A percentile compares a stretch with the other conserved stretches of the same genome.
Conservation (phyloP, 805 yeast genomes). For the Spencermartinsiella europaea region DNA sequence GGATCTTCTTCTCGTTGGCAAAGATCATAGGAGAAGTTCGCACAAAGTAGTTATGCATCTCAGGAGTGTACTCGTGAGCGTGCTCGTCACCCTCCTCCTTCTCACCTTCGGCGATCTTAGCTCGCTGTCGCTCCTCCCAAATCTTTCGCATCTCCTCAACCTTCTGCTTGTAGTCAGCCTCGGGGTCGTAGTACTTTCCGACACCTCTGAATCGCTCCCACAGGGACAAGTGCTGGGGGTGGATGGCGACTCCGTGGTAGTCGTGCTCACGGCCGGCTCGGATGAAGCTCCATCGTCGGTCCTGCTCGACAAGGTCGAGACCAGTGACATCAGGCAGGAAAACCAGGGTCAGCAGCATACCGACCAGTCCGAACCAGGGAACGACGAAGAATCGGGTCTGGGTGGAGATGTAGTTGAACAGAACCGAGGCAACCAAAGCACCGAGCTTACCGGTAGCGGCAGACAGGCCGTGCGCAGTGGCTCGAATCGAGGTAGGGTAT, state of each 20-base stretch:
- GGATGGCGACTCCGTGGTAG: conserved; percentile 37
- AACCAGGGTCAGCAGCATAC: conserved; percentile 31
- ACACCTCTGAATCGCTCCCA: conserved; percentile 34
- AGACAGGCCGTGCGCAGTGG: conserved; percentile 61
- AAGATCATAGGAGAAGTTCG: conserved; percentile 33
- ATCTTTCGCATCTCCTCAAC: conserved; percentile 34
- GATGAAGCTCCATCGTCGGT: conserved; percentile 34
- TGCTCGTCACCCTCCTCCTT: conserved; percentile 17
- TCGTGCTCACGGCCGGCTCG: conserved; percentile 32
- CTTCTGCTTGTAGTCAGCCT: conserved; percentile 35
- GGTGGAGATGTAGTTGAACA: conserved; percentile 33
- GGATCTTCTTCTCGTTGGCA: conserved; percentile 22
- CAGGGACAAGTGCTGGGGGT: conserved; percentile 32
- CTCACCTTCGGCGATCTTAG: conserved; percentile 24
- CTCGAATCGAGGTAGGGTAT: conserved; percentile 62
- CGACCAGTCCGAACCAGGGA: conserved; percentile 37
- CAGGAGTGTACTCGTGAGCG: conserved; percentile 26
- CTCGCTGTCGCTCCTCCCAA: conserved; percentile 33
- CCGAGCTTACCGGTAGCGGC: conserved; percentile 64
- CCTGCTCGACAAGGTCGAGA: conserved; percentile 34
- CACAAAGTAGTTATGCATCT: conserved; percentile 34
- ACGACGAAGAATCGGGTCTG: conserved; percentile 35
- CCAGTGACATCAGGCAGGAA: conserved; percentile 37
- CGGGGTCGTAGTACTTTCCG: conserved; percentile 34
- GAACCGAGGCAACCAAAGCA: conserved; percentile 50